Percentiles rank a stretch among this genome's conserved stretches.
These are phyloP conservation scores for Theobroma cacao DNA, from an alignment of 345 rosid genomes.

Conservation along the genomic window DNA sequence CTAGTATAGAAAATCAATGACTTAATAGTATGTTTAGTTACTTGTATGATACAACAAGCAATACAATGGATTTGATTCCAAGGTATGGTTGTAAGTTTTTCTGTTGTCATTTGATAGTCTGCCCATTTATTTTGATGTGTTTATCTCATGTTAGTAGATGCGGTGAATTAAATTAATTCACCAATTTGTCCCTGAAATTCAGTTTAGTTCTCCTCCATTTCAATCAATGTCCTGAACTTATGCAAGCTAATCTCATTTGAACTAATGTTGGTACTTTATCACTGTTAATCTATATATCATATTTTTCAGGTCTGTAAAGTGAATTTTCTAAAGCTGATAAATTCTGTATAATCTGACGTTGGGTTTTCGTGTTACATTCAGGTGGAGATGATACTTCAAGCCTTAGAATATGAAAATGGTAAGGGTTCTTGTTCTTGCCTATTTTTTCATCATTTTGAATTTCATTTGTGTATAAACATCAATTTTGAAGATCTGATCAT, in stretches of 20 bases:
- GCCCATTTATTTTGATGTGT: background rate
- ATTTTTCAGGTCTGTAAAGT: background rate
- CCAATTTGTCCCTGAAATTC: background rate
- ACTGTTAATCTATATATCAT: background rate
- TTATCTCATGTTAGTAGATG: background rate
- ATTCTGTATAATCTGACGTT: conserved; percentile 15
- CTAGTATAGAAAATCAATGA: background rate
- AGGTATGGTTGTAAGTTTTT: background rate
- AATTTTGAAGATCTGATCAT: background rate
- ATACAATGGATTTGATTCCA: background rate
- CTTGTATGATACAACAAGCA: background rate
- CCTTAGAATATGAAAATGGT: conserved; percentile 92
- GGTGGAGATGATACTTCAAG: conserved; percentile 99
- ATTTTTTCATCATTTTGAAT: background rate
- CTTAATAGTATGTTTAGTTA: background rate
- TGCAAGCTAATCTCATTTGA: background rate
- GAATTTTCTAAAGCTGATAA: background rate
- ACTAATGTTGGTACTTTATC: background rate
- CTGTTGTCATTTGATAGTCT: background rate
- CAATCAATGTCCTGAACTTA: background rate
- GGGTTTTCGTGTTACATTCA: conserved; percentile 19
- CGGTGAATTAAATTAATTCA: background rate
- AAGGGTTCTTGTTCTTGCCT: conserved; percentile 1
- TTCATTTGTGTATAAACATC: background rate
- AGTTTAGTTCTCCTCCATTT: background rate